These are phyloP conservation scores for Penicillium italicum DNA, from an alignment of 2,329 filamentous ascomycete species.

Conservation along the genomic window DNA sequence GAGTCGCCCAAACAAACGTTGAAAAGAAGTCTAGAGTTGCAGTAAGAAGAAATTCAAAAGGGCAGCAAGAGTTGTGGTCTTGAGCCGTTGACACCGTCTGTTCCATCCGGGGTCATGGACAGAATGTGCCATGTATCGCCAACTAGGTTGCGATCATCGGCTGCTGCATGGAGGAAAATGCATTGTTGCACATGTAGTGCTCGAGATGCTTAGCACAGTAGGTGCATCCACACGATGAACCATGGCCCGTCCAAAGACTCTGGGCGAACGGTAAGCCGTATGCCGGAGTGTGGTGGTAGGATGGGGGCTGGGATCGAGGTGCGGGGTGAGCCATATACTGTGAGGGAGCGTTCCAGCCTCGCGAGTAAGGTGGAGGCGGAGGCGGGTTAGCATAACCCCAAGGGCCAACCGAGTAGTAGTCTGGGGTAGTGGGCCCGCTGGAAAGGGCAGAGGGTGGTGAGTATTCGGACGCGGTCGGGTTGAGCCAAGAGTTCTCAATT, in stretches of 20 bases:
- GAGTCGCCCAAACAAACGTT: constrained; percentile 20
- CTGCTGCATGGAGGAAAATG: constrained; percentile 46
- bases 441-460: constrained; percentile 50
- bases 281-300: constrained; percentile 48
- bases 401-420: constrained; percentile 44
- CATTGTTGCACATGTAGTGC: constrained; percentile 46
- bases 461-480: constrained; percentile 49
- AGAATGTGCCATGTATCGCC: constrained; percentile 10
- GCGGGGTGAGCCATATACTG: constrained; percentile 35
- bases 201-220: constrained; percentile 51
- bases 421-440: constrained; percentile 47
- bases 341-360: constrained; percentile 38
- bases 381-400: constrained; percentile 45
- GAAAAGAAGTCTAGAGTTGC: constrained; percentile 27
- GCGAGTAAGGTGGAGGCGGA: constrained; percentile 41
- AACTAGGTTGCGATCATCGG: constrained; percentile 43
- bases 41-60: constrained; percentile 16
- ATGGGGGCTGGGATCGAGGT: constrained; percentile 45
- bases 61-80: constrained; percentile 3
- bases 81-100: constrained; percentile 8
- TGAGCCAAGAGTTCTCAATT: constrained; percentile 52
- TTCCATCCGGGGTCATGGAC: constrained; percentile 12
- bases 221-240: constrained; percentile 46
- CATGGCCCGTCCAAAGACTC: constrained; percentile 48
- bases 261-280: constrained; percentile 47